Evolutionary conservation across 495 filamentous ascomycete species (phyloP), one percentile per base, ranked within the genome.

Genomic region (Beverwykella pulmonaria): DNA sequence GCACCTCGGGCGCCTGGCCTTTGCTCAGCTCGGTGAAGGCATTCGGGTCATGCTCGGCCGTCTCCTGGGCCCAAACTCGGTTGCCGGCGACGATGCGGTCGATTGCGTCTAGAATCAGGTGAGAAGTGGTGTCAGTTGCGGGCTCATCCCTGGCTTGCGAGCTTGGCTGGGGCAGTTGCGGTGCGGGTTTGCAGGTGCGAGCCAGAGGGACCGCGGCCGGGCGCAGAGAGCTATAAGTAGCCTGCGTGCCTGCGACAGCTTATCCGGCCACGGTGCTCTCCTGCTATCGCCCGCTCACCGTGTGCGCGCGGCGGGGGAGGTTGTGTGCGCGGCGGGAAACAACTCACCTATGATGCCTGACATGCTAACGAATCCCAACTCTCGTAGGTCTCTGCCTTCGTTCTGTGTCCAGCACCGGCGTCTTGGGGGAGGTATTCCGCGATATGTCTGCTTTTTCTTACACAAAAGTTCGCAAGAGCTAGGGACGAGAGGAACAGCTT

Each of bases 1-100:
- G 87, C 73, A 94, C 91, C 65, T 87, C 77, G 0, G 92, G 92
- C 1, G 81, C 72, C 74, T 97, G 92, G 63, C 88, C 88, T 46
- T 74, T 76, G 12, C 86, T 86, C 29, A 92, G 81, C 68, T 82
- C 85, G 39, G 84, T 81, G 79, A 95, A 91, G 78, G 92, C 87
- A 15, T 87, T 78, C 7, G 92, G 88, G 59, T 93, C 83, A 62
- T 87, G 79, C 53, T 85, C 79, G 47, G 82, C 75, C 60, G 86
- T 88, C 71, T 87, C 83, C 54, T 82, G 82, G 15, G 86, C 86
- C 89, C 87, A 93, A 68, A 86, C 81, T 72, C 87, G 86, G 81
- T 93, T 93, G 73, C 80, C 82, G 74, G 81, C 79, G 68, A 90
- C 72, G 66, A 82, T 80, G 55, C 81, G 81, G 54, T 82, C 72